Conservation (phyloP, 2,329 filamentous ascomycete genomes). For the Fusarium chuoi region DNA sequence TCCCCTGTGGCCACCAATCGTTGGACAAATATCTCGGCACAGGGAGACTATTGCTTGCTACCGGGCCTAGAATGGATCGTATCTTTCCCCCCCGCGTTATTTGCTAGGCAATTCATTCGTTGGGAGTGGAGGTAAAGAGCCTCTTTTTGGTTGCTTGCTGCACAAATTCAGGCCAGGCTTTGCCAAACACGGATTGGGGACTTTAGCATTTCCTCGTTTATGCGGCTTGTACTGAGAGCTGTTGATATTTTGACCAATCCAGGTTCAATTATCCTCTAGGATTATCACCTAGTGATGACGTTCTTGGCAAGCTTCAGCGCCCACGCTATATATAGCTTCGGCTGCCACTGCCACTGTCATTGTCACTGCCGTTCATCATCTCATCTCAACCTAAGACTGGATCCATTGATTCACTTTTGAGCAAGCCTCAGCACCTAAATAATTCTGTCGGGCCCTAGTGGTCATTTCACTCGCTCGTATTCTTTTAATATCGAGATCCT, state of each 20-base stretch:
- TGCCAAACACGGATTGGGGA: conserved; percentile 10
- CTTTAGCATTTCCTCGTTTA: conserved; percentile 25
- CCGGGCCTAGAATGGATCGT: conserved; percentile 15
- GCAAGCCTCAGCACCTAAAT: conserved; percentile 22
- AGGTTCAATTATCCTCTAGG: conserved; percentile 1
- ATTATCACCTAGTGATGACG: conserved; percentile 21
- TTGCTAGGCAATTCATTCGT: conserved; percentile 20
- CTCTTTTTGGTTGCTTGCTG: conserved; percentile 26
- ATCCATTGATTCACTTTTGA: conserved; percentile 22
- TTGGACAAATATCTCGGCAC: conserved; percentile 20
- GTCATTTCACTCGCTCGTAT: conserved; percentile 22
- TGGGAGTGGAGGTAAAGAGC: conserved; percentile 12
- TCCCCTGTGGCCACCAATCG: conserved; percentile 29
- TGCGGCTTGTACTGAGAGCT: conserved; percentile 13
- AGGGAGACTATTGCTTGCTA: conserved; percentile 21
- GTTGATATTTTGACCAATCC: conserved; percentile 6
- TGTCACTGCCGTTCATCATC: background rate
- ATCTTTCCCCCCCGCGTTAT: conserved; percentile 17
- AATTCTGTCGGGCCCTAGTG: conserved; percentile 20
- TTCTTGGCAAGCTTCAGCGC: conserved; percentile 24
- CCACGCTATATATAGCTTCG: conserved; percentile 27
- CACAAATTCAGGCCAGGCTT: conserved; percentile 7
- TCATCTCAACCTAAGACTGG: background rate
- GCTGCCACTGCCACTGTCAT: conserved; percentile 12
- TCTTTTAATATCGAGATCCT: conserved; percentile 1